phyloP scores from a whole-genome alignment of 345 rosid species.

The Bruguiera parviflora region DNA sequence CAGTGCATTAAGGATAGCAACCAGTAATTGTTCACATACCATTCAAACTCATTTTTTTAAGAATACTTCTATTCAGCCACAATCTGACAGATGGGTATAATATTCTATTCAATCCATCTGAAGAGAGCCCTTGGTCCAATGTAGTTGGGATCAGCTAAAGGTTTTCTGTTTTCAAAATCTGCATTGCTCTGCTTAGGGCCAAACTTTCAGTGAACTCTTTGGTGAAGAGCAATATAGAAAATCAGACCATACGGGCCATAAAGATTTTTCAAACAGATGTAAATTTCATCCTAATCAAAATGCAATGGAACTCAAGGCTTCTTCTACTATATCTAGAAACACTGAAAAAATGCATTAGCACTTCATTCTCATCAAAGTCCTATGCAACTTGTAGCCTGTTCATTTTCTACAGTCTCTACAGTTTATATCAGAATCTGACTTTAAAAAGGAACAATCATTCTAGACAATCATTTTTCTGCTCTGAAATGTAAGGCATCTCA shows the following conservation, averaged over 20 bases:
- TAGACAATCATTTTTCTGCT: neutral
- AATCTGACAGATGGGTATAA: neutral
- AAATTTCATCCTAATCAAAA: neutral
- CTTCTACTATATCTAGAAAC: neutral
- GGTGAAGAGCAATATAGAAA: neutral
- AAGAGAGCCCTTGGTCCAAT: neutral
- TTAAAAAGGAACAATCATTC: neutral
- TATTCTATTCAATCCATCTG: neutral
- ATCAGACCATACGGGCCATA: neutral
- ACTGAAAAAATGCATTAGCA: neutral
- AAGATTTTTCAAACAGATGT: neutral
- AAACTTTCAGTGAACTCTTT: neutral
- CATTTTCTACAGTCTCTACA: neutral
- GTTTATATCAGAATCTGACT: slow-evolving; percentile 1
- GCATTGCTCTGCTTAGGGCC: neutral
- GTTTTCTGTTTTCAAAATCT: neutral
- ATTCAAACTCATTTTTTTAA: neutral
- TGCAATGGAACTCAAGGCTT: too few species aligned
- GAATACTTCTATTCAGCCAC: neutral
- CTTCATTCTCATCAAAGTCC: neutral
- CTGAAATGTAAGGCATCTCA: slow-evolving; percentile 1
- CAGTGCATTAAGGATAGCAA: slow-evolving; percentile 15
- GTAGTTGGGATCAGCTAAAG: neutral
- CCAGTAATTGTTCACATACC: slow-evolving; percentile 11
- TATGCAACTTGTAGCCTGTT: neutral